Conservation (phyloP, 2,329 filamentous ascomycete genomes). For the Didymella segeticola region DNA sequence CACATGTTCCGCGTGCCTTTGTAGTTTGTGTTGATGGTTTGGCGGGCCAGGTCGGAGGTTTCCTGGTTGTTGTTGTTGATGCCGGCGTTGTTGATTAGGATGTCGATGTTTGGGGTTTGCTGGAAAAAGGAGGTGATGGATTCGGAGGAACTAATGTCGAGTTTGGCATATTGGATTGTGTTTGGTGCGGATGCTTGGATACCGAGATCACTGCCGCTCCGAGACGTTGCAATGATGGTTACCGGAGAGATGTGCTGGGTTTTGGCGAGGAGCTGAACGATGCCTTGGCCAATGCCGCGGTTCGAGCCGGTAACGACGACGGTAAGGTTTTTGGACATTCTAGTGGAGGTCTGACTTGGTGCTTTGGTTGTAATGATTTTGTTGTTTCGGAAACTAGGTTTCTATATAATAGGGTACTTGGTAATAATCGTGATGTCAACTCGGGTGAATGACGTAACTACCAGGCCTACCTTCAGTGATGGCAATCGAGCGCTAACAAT, state of each 20-base stretch:
- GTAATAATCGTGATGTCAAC: slow-evolving; percentile 16
- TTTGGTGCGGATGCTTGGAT: slow-evolving; percentile 15
- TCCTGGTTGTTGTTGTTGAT: slow-evolving; percentile 26
- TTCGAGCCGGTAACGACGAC: slow-evolving; percentile 34
- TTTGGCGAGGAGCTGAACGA: slow-evolving; percentile 26
- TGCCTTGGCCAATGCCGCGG: slow-evolving; percentile 32
- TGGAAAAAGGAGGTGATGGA: slow-evolving; percentile 26
- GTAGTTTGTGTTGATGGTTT: slow-evolving; percentile 27
- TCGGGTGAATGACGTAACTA: slow-evolving; percentile 11
- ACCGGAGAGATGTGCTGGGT: slow-evolving; percentile 20
- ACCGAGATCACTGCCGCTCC: slow-evolving; percentile 20
- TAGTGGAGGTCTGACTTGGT: neutral
- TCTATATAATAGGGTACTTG: neutral
- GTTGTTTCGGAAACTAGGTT: neutral
- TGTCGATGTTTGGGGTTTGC: slow-evolving; percentile 15
- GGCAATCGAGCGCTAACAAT: neutral
- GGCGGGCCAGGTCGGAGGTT: slow-evolving; percentile 10
- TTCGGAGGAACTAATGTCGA: slow-evolving; percentile 21
- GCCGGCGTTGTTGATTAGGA: slow-evolving; percentile 35
- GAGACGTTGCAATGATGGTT: slow-evolving; percentile 30
- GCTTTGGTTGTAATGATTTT: neutral
- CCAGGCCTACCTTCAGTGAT: neutral
- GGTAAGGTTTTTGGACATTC: slow-evolving; percentile 22
- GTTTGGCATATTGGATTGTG: slow-evolving; percentile 19
- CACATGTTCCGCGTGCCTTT: slow-evolving; percentile 28